Percentiles rank a stretch among this genome's conserved stretches.
Evolutionary conservation across 805 yeast genomes (phyloP).

Genomic region (Candida insectorum): DNA sequence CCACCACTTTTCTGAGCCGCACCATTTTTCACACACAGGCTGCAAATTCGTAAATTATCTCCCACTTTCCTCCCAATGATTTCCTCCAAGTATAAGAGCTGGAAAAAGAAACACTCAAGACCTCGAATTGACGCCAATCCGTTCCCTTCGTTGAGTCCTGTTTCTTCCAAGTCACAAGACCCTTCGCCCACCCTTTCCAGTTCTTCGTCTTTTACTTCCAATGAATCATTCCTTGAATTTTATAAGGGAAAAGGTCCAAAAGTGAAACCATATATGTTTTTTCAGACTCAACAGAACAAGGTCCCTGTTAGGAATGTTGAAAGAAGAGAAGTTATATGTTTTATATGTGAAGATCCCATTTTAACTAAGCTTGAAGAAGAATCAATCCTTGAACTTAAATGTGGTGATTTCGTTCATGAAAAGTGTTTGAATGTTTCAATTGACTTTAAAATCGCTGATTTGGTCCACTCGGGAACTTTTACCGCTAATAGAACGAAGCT

Average conservation of each 20-base stretch:
- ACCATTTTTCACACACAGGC: neutral
- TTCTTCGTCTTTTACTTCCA: too few species aligned
- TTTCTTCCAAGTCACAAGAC: too few species aligned
- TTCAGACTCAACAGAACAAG: conserved; percentile 16
- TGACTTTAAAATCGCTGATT: conserved; percentile 3
- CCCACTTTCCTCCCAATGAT: too few species aligned
- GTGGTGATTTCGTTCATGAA: conserved; percentile 58
- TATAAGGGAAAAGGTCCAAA: too few species aligned
- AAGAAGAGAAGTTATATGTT: conserved; percentile 26
- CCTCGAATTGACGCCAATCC: too few species aligned
- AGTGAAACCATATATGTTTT: conserved; percentile 20
- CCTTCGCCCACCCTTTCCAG: too few species aligned
- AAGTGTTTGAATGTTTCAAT: conserved; percentile 45
- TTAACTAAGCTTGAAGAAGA: conserved; percentile 43
- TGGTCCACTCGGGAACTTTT: conserved; percentile 4
- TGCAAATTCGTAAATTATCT: too few species aligned
- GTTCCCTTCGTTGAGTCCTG: too few species aligned
- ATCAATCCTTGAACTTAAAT: conserved; percentile 44
- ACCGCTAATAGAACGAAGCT: conserved; percentile 7
- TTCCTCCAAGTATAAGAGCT: too few species aligned
- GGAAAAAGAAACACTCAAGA: too few species aligned
- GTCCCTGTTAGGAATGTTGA: too few species aligned
- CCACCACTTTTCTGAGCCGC: conserved; percentile 1
- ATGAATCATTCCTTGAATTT: too few species aligned
- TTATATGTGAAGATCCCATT: conserved; percentile 52